Conservation (phyloP, 1,284 basidiomycete species). For the Coniferiporia weirii region DNA sequence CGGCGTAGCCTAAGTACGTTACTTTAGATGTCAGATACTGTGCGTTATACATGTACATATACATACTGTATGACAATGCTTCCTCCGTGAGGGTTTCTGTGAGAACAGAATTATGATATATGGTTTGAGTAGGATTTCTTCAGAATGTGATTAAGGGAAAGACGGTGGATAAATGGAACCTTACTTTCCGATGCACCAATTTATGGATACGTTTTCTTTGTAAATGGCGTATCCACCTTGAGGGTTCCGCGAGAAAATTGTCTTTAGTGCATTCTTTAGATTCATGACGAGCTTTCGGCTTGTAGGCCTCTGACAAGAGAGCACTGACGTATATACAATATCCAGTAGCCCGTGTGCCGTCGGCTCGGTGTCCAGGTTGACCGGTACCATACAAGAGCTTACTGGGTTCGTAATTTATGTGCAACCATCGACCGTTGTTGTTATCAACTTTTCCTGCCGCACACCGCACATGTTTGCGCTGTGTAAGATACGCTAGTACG, state of each 20-base stretch:
- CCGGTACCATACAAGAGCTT: too few relatives aligned
- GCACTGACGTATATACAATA: too few relatives aligned
- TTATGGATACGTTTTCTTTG: neutral
- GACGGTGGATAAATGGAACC: neutral
- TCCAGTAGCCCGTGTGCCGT: too few relatives aligned
- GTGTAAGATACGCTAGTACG: too few relatives aligned
- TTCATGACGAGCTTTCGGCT: neutral
- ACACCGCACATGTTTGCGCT: too few relatives aligned
- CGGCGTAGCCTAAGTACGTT: conserved; percentile 43
- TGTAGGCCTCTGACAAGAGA: neutral
- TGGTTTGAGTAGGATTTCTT: too few relatives aligned
- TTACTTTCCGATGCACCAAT: conserved; percentile 14
- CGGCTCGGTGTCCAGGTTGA: too few relatives aligned
- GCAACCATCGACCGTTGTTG: too few relatives aligned
- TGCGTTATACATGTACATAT: neutral
- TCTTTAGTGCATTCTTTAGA: neutral
- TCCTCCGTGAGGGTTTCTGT: conserved; percentile 15
- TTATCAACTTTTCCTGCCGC: too few relatives aligned
- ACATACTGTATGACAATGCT: neutral
- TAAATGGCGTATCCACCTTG: neutral
- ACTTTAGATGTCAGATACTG: neutral
- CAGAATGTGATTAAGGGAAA: too few relatives aligned
- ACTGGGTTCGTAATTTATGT: too few relatives aligned
- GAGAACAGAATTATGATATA: neutral
- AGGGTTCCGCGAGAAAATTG: too few relatives aligned